Conservation (phyloP, 345 rosid genomes). For the Excoecaria cochinchinensis region DNA sequence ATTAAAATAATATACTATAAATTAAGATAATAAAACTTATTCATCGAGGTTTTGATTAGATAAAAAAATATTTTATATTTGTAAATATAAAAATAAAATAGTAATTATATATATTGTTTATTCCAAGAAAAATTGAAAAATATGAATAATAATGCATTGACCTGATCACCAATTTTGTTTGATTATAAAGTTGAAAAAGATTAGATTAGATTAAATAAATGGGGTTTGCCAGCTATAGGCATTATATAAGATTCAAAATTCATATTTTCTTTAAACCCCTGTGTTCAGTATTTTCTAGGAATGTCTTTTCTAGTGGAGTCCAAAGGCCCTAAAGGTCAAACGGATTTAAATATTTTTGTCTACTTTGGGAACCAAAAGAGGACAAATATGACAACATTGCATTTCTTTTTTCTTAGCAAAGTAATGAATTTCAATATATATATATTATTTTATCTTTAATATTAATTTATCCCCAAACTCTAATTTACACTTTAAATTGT, state of each 20-base stretch:
- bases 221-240: constrained; percentile 38
- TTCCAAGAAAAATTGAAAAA: constrained; percentile 15
- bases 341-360: too few species aligned
- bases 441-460: too few species aligned
- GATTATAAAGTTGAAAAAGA: constrained; percentile 1
- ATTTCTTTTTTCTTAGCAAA: too few species aligned
- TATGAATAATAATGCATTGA: constrained; percentile 40
- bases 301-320: constrained; percentile 29
- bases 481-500: too few species aligned
- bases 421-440: too few species aligned
- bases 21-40: neutral
- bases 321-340: constrained; percentile 25
- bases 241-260: constrained; percentile 12
- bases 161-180: constrained; percentile 37
- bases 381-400: too few species aligned
- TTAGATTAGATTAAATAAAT: constrained; percentile 15
- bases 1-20: constrained; percentile 10
- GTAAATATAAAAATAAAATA: neutral
- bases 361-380: too few species aligned
- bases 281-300: constrained; percentile 25
- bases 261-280: neutral
- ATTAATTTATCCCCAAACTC: too few species aligned
- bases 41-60: neutral
- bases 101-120: constrained; percentile 3
- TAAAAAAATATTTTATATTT: neutral